These are phyloP conservation scores for Arbutus unedo DNA, from an alignment of 148 eudicot genomes.

Conservation along the genomic window DNA sequence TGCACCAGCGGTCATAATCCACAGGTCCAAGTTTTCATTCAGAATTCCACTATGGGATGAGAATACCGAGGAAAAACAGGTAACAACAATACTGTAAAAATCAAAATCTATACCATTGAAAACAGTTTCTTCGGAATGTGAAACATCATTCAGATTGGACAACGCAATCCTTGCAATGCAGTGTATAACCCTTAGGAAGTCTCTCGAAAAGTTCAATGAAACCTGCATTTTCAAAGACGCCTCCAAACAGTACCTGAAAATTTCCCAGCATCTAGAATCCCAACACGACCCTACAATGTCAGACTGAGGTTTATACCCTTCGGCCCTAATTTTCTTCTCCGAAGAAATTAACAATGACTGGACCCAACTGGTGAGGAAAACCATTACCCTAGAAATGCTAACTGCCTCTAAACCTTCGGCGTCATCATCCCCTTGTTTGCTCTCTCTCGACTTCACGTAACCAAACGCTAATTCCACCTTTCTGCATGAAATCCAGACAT, in stretches of 20 bases:
- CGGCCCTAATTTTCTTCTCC: conserved; percentile 51
- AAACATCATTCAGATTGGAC: conserved; percentile 23
- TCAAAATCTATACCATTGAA: conserved; percentile 27
- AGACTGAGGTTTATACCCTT: conserved; percentile 31
- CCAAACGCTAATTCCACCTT: conserved; percentile 61
- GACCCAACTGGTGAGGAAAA: conserved; percentile 58
- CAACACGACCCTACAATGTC: conserved; percentile 44
- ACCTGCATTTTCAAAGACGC: conserved; percentile 44
- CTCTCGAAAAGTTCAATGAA: conserved; percentile 53
- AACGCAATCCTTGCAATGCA: conserved; percentile 43
- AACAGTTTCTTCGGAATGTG: conserved; percentile 20
- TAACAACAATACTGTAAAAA: conserved; percentile 40
- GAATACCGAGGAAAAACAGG: conserved; percentile 57
- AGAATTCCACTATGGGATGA: conserved; percentile 55
- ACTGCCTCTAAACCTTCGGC: conserved; percentile 40
- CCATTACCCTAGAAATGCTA: conserved; percentile 46
- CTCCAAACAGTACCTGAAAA: conserved; percentile 74
- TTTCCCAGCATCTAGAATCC: conserved; percentile 82
- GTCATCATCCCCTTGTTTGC: conserved; percentile 27
- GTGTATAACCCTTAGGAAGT: conserved; percentile 63
- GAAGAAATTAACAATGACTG: conserved; percentile 69
- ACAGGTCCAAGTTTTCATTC: conserved; percentile 70
- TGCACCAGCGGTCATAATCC: conserved; percentile 50
- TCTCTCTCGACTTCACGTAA: conserved; percentile 46
- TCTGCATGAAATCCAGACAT: conserved; percentile 42